Percentiles rank a stretch among this genome's conserved stretches.
phyloP scores from a whole-genome alignment of 2,329 filamentous ascomycete genomes.

The Botrytis sinoallii region DNA sequence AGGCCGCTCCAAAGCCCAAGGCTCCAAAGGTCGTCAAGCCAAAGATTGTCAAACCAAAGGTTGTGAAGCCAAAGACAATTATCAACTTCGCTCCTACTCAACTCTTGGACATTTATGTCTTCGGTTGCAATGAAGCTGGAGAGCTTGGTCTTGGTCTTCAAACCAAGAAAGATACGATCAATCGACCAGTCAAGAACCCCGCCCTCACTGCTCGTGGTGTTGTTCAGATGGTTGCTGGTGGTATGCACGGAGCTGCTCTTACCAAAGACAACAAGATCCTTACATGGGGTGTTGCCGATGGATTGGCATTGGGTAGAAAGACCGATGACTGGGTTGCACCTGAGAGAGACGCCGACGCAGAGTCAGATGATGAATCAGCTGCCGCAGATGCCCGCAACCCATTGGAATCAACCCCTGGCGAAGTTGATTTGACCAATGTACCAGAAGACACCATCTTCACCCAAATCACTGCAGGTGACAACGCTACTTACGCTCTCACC shows the following conservation, averaged over 20 bases:
- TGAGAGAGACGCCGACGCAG: slow-evolving; percentile 48
- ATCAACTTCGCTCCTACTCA: slow-evolving; percentile 62
- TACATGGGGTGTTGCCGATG: slow-evolving; percentile 85
- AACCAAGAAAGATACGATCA: slow-evolving; percentile 65
- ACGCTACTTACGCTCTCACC: slow-evolving; percentile 72
- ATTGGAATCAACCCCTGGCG: slow-evolving; percentile 41
- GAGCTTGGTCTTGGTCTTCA: slow-evolving; percentile 75
- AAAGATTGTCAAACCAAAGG: slow-evolving; percentile 9
- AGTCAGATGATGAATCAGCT: slow-evolving; percentile 46
- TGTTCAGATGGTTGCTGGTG: slow-evolving; percentile 73
- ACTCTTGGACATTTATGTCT: slow-evolving; percentile 71
- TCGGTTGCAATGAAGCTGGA: slow-evolving; percentile 72
- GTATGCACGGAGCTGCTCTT: slow-evolving; percentile 75
- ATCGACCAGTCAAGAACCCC: slow-evolving; percentile 67
- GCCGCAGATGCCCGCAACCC: slow-evolving; percentile 62
- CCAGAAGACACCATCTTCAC: slow-evolving; percentile 53
- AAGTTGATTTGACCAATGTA: slow-evolving; percentile 59
- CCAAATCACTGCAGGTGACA: slow-evolving; percentile 71
- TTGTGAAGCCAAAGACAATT: slow-evolving; percentile 13
- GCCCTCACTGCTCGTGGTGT: slow-evolving; percentile 60
- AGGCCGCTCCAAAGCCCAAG: slow-evolving; percentile 13
- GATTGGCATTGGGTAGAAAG: slow-evolving; percentile 73
- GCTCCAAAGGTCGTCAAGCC: slow-evolving; percentile 10
- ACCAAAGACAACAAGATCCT: slow-evolving; percentile 77
- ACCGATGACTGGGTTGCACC: slow-evolving; percentile 64